Conservation (phyloP, 345 rosid genomes). For the rapeseed (Brassica napus) region DNA sequence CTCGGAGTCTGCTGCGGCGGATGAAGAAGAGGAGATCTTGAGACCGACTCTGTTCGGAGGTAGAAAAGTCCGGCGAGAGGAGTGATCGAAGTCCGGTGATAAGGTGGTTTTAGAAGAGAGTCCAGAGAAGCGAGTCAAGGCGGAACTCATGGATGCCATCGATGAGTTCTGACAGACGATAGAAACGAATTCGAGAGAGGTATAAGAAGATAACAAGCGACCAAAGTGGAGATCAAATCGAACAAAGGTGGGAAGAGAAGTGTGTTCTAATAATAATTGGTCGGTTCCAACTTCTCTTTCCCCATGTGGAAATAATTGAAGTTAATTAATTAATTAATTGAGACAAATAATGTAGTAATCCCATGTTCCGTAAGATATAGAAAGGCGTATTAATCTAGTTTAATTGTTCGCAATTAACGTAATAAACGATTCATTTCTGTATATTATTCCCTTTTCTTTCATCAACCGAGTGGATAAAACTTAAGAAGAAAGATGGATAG, state of each 20-base stretch:
- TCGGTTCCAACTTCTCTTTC: constrained; percentile 5
- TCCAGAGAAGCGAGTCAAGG: constrained; percentile 51
- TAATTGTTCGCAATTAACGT: background rate
- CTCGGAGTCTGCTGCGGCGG: constrained; percentile 38
- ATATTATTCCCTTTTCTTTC: background rate
- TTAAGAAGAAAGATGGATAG: background rate
- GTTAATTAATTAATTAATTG: background rate
- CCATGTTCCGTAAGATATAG: background rate
- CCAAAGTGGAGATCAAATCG: background rate
- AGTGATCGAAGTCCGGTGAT: constrained; percentile 36
- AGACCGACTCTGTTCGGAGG: constrained; percentile 57
- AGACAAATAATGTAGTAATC: background rate
- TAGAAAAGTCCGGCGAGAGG: constrained; percentile 37
- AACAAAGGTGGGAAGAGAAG: background rate
- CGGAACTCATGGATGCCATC: constrained; percentile 61
- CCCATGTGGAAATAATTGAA: constrained; percentile 34
- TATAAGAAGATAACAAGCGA: constrained; percentile 15
- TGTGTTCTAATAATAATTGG: constrained; percentile 25
- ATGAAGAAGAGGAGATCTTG: constrained; percentile 47
- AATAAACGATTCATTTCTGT: background rate
- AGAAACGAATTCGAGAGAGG: background rate
- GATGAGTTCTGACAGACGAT: background rate
- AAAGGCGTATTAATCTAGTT: background rate
- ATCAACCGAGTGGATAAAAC: constrained; percentile 14
- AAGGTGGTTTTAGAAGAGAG: constrained; percentile 37